phyloP scores from a whole-genome alignment of 2,329 filamentous ascomycete genomes.

The Taxawa tesnikishii region DNA sequence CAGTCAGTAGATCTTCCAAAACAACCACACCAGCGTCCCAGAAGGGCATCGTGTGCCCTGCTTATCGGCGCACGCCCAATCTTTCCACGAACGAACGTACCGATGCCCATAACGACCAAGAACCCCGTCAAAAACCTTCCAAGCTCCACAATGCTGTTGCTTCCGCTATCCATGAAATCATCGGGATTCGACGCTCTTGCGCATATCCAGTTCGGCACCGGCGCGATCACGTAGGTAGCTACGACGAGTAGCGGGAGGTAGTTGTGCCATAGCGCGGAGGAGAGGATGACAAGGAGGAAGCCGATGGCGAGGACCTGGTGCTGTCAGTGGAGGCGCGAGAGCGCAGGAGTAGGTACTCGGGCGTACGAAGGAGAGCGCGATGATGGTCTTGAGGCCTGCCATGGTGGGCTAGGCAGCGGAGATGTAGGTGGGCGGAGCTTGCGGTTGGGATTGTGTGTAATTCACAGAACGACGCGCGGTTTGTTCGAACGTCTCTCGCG shows the following conservation, averaged over 20 bases:
- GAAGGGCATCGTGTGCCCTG: too few relatives aligned
- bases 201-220: conserved; percentile 94
- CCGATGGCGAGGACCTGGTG: conserved; percentile 79
- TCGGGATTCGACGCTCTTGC: conserved; percentile 77
- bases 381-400: conserved; percentile 97
- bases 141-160: conserved; percentile 77
- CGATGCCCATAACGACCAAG: conserved; percentile 92
- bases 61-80: too few relatives aligned
- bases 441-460: neutral
- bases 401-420: conserved; percentile 29
- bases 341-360: conserved; percentile 8
- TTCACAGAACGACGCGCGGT: too few relatives aligned
- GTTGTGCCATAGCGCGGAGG: conserved; percentile 85
- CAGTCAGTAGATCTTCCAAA: neutral
- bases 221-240: conserved; percentile 85
- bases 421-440: neutral
- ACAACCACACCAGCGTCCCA: neutral
- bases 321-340: conserved; percentile 1
- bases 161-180: conserved; percentile 84
- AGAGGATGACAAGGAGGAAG: conserved; percentile 97
- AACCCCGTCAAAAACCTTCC: conserved; percentile 92
- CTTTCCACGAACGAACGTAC: conserved; percentile 46
- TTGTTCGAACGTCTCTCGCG: too few relatives aligned
- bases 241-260: conserved; percentile 95
- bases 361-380: conserved; percentile 87